Base-by-base conservation (phyloP, 257 asterid genomes). In the Petunia secreta region DNA sequence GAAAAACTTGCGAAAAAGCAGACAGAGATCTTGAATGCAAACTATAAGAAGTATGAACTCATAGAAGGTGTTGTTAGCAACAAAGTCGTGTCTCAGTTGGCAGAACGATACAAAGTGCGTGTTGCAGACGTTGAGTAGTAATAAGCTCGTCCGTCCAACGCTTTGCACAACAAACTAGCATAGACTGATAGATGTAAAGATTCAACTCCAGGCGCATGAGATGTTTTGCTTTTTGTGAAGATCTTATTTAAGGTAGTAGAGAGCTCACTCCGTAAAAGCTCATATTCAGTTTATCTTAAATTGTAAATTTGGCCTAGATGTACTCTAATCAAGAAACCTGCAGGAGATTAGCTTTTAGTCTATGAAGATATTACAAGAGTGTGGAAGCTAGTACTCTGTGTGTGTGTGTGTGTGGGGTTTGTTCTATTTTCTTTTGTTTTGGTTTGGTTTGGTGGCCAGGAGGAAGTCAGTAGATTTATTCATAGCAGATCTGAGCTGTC, bases 1-100 rank as follows among this genome's bases (percentile, higher is more conserved):
- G 83, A 80, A 36, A 68, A 80, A 1, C 78, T 80, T 37, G 78
- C 83, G 4, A 80, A 68, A 8, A 25, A 80, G 59, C 83, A 80
- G 69, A 13, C 43, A 2, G 68, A 66, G 83, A 57, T 41, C 52
- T 68, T 80, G 71, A 55, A 80, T 14, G 78, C 83, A 2, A 43
- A 36, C 25, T 10, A 67, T 40, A 80, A 80, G 37, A 80, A 80
- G 83, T 57, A 39, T 67, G 55, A 80, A 75, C 68, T 80, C 78
- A 16, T 80, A 68, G 69, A 55, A 25, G 44, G 79, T 59, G 69
- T 80, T 37, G 25, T 59, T 55, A 64, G 69, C 52, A 68, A 43
- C 44, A 63, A 52, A 80, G 63, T n/a, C 6, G 83, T 52, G 55
- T 34, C 43, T 7, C 83, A 55, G 43, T 58, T 80, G 52, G 69